Percentiles rank a stretch among this genome's conserved stretches.
Evolutionary conservation across 345 rosid genomes (phyloP).

Genomic region (Syzygium oleosum): DNA sequence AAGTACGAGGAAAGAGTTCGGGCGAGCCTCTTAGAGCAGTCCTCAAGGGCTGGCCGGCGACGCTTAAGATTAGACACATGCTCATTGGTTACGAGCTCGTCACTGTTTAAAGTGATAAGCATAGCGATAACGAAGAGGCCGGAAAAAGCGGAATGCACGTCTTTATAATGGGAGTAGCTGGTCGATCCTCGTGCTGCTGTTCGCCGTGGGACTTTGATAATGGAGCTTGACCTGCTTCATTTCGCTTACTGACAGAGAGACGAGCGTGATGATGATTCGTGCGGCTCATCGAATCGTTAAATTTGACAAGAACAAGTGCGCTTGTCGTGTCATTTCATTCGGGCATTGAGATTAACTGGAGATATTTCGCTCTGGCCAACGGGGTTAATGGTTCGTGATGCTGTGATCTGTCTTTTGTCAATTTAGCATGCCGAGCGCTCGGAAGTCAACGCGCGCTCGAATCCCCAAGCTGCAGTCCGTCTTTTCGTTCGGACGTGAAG

Average conservation of each 20-base stretch:
- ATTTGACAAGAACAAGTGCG: not conserved
- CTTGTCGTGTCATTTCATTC: not conserved
- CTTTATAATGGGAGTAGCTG: not conserved
- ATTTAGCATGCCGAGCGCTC: not conserved
- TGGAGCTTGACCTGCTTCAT: not conserved
- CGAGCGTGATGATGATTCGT: not conserved
- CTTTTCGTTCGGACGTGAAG: not conserved
- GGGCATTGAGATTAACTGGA: not conserved
- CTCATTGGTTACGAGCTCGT: not conserved
- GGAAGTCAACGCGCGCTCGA: not conserved
- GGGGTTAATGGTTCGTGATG: not conserved
- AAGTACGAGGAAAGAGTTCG: not conserved
- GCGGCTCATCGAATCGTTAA: not conserved
- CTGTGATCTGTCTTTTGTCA: not conserved
- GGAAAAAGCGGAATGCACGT: accelerated
- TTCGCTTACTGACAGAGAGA: not conserved
- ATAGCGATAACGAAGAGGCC: not conserved
- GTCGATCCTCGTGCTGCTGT: not conserved
- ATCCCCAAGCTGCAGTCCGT: not conserved
- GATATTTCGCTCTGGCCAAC: not conserved
- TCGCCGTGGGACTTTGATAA: not conserved
- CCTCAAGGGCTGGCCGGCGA: not conserved
- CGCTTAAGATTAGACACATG: not conserved
- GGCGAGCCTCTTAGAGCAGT: too few relatives aligned
- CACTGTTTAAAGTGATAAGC: not conserved